Conservation (phyloP, 345 rosid species). For the Eucalyptus albens region DNA sequence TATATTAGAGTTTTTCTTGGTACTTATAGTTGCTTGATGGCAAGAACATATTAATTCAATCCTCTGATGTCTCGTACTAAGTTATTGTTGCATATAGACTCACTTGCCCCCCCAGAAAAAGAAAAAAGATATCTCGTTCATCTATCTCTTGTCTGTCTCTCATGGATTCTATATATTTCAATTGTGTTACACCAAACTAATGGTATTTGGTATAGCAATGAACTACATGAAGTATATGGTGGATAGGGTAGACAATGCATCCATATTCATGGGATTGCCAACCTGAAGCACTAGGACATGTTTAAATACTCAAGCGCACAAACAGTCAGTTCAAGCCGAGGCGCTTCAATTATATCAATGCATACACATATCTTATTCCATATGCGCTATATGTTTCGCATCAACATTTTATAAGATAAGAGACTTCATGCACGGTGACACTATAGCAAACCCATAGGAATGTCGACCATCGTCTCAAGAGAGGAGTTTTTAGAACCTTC, state of each 20-base stretch:
- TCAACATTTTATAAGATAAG: neutral
- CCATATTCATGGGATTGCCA: neutral
- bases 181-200: neutral
- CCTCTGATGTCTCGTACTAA: neutral
- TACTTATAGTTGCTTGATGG: neutral
- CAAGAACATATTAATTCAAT: neutral
- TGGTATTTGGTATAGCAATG: neutral
- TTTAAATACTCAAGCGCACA: neutral
- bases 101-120: neutral
- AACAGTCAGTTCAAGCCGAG: neutral
- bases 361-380: neutral
- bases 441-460: neutral
- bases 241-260: neutral
- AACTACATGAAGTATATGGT: neutral
- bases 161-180: too few relatives aligned
- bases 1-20: fast-evolving
- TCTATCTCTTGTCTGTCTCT: too few relatives aligned
- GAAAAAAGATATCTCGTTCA: too few relatives aligned
- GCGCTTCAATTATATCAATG: neutral
- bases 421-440: neutral
- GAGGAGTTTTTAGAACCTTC: neutral
- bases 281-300: neutral
- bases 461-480: neutral
- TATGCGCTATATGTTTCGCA: neutral
- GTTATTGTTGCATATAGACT: neutral